These are phyloP conservation scores for Alternaria triticimaculans DNA, from an alignment of 2,329 filamentous ascomycete species.

Conservation along the genomic window DNA sequence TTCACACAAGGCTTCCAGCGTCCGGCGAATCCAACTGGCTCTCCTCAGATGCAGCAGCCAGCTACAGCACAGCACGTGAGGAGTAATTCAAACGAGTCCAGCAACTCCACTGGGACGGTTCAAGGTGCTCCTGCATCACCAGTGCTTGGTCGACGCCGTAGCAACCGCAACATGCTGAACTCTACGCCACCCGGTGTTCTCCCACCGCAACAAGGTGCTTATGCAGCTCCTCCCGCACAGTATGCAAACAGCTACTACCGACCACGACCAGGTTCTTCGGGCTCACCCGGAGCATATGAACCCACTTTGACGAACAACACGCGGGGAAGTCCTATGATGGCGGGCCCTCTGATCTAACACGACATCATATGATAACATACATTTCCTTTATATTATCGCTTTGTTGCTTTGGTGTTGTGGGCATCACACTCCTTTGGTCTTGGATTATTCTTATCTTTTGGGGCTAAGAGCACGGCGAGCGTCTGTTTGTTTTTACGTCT, in stretches of 20 bases:
- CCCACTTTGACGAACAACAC: slow-evolving; percentile 33
- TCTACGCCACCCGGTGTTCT: slow-evolving; percentile 31
- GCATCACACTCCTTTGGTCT: slow-evolving; percentile 14
- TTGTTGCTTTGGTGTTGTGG: background rate
- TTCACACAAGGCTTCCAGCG: slow-evolving; percentile 43
- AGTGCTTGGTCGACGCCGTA: slow-evolving; percentile 41
- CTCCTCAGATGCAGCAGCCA: slow-evolving; percentile 17
- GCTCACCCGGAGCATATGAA: slow-evolving; percentile 31
- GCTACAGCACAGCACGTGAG: slow-evolving; percentile 32
- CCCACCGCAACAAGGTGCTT: slow-evolving; percentile 32
- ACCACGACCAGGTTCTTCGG: slow-evolving; percentile 33
- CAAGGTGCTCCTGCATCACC: slow-evolving; percentile 36
- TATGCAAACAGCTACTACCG: slow-evolving; percentile 41
- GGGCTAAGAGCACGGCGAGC: background rate
- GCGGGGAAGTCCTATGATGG: slow-evolving; percentile 40
- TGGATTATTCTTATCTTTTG: background rate
- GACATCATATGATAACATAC: background rate
- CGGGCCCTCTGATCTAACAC: slow-evolving; percentile 40
- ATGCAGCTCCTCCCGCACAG: slow-evolving; percentile 29
- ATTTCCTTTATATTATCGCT: background rate
- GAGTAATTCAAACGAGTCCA: slow-evolving; percentile 45
- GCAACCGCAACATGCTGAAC: slow-evolving; percentile 43
- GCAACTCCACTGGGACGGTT: slow-evolving; percentile 38
- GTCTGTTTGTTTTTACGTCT: background rate
- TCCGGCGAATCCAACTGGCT: slow-evolving; percentile 30